A percentile compares a stretch with the other conserved stretches of the same genome.
phyloP scores from a whole-genome alignment of 2,329 filamentous ascomycete species.

The Leptodontidium sp. region DNA sequence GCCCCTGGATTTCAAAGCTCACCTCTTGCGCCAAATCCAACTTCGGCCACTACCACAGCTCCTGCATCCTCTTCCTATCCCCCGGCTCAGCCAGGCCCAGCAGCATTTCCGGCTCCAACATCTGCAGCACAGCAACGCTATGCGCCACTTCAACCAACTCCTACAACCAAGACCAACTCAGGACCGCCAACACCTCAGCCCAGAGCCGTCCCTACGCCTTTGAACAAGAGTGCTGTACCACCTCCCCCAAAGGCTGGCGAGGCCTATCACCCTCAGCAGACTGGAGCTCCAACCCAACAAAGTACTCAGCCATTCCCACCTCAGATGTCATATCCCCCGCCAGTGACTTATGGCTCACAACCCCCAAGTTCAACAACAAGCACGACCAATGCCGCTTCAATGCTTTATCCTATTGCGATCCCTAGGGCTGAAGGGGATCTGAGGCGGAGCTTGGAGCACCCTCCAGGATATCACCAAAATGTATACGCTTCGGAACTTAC shows the following conservation, averaged over 20 bases:
- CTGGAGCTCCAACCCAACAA: slow-evolving; percentile 43
- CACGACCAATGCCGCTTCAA: slow-evolving; percentile 45
- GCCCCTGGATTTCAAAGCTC: slow-evolving; percentile 34
- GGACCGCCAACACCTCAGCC: slow-evolving; percentile 65
- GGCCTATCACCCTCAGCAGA: slow-evolving; percentile 50
- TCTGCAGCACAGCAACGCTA: slow-evolving; percentile 46
- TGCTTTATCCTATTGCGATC: slow-evolving; percentile 38
- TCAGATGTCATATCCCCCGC: slow-evolving; percentile 61
- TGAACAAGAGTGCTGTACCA: slow-evolving; percentile 50
- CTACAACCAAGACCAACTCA: slow-evolving; percentile 50
- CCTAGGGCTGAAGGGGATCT: slow-evolving; percentile 28
- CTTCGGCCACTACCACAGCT: slow-evolving; percentile 44
- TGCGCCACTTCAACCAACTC: slow-evolving; percentile 52
- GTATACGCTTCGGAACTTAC: slow-evolving; percentile 59
- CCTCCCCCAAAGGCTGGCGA: slow-evolving; percentile 62
- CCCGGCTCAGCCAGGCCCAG: slow-evolving; percentile 58
- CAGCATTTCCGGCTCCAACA: slow-evolving; percentile 55
- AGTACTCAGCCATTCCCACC: slow-evolving; percentile 50
- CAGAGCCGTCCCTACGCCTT: slow-evolving; percentile 59
- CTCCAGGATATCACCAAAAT: slow-evolving; percentile 64
- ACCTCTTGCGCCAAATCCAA: slow-evolving; percentile 34
- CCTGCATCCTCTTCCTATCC: slow-evolving; percentile 48
- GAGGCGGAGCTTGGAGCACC: slow-evolving; percentile 44
- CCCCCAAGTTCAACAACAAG: slow-evolving; percentile 58
- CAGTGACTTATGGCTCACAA: slow-evolving; percentile 51